Evolutionary conservation across 2,329 filamentous ascomycete genomes (phyloP).

Genomic region (Aspergillus pseudonomiae): DNA sequence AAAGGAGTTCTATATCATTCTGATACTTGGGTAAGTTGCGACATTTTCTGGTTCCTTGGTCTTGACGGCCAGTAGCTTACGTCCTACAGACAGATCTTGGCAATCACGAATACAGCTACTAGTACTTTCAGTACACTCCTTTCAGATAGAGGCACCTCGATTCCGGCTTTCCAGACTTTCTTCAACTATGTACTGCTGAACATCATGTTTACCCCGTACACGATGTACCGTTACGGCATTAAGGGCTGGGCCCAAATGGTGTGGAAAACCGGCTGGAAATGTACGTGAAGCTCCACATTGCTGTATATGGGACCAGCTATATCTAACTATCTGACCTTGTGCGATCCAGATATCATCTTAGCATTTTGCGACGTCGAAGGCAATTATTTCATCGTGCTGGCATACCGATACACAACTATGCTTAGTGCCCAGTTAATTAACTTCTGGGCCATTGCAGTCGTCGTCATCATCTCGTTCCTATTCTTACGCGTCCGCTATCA

Average conservation of each 20-base stretch:
- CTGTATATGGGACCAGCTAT: neutral
- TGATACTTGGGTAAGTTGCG: slow-evolving; percentile 67
- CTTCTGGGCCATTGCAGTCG: slow-evolving; percentile 96
- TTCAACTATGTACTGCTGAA: slow-evolving; percentile 91
- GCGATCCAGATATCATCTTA: slow-evolving; percentile 71
- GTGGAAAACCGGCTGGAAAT: slow-evolving; percentile 81
- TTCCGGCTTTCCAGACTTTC: slow-evolving; percentile 92
- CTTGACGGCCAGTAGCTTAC: slow-evolving; percentile 12
- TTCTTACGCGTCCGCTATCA: slow-evolving; percentile 89
- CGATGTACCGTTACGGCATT: slow-evolving; percentile 77
- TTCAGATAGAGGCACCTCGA: slow-evolving; percentile 67
- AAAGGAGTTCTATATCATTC: slow-evolving; percentile 82
- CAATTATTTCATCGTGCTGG: slow-evolving; percentile 96
- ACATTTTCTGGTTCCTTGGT: neutral
- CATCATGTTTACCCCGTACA: slow-evolving; percentile 77
- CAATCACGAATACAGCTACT: slow-evolving; percentile 87
- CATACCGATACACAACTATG: slow-evolving; percentile 90
- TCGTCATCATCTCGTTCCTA: slow-evolving; percentile 80
- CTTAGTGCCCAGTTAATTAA: slow-evolving; percentile 94
- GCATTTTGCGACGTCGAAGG: slow-evolving; percentile 93
- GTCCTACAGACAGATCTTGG: slow-evolving; percentile 67
- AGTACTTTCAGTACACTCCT: slow-evolving; percentile 88
- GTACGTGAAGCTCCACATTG: slow-evolving; percentile 33
- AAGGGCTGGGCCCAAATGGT: slow-evolving; percentile 69
- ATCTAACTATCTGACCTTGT: slow-evolving; percentile 1